These are phyloP conservation scores for Coemansia linderi DNA, from an alignment of 371 early-diverging fungal species.

Conservation along the genomic window DNA sequence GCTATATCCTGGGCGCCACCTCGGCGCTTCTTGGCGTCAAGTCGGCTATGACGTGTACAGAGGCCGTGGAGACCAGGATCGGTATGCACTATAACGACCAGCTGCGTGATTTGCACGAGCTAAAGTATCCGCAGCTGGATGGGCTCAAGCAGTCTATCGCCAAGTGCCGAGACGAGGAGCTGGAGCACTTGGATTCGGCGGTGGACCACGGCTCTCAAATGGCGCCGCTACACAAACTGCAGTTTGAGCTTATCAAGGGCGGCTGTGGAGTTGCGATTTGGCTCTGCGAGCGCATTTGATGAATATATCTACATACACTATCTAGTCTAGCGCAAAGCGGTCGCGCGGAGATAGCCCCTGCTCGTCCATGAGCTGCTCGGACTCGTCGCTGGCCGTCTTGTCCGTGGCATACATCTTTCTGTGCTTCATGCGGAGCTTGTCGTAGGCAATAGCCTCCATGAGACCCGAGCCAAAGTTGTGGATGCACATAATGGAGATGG, in stretches of 20 bases:
- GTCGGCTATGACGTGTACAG: constrained; percentile 97
- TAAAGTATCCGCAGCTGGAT: constrained; percentile 24
- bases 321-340: constrained; percentile 38
- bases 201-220: constrained; percentile 84
- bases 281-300: constrained; percentile 68
- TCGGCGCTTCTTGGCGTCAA: constrained; percentile 91
- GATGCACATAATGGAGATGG: constrained; percentile 49
- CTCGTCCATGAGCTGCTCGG: constrained; percentile 12
- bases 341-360: constrained; percentile 14
- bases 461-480: constrained; percentile 57
- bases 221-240: constrained; percentile 74
- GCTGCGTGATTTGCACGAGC: constrained; percentile 36
- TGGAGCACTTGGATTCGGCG: constrained; percentile 92
- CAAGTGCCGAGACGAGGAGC: constrained; percentile 91
- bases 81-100: constrained; percentile 96
- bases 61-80: constrained; percentile 96
- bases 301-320: neutral
- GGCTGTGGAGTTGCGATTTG: constrained; percentile 87
- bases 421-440: constrained; percentile 36
- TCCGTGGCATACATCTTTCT: constrained; percentile 23
- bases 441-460: constrained; percentile 51
- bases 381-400: constrained; percentile 10
- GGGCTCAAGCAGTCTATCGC: constrained; percentile 62
- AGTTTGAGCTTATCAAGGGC: constrained; percentile 73
- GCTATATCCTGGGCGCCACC: constrained; percentile 82